Base-by-base conservation (phyloP, 495 filamentous ascomycete genomes). In the Penicillium parvum region DNA sequence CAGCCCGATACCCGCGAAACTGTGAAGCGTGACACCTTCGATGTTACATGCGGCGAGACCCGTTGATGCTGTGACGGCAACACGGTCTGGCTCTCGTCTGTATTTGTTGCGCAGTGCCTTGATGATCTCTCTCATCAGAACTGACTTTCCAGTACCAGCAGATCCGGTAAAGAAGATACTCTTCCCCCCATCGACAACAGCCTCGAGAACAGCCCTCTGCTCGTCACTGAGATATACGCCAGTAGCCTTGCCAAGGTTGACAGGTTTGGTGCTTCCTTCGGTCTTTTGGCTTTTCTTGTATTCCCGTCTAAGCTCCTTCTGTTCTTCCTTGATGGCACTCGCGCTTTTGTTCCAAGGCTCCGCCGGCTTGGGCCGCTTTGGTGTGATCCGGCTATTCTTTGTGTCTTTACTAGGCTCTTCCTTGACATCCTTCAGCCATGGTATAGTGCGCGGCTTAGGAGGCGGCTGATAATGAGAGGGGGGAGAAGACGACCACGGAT, bases 121-220 rank as follows among this genome's bases (percentile, higher is more conserved):
- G 53, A 98, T 96, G 44, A 95, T 92, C 46, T 92, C 81, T 43
- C 92, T 78, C 74, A 98, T 85, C 34, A 98, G 71, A 3, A 97
- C 92, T 1, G 92, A 98, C 68, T 98, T 98, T 47, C 92, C 92
- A 15, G 92, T 98, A 74, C 92, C 92, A 42, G 92, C 92, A 29
- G 92, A 95, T 43, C 92, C 92, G 2, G 92, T 98, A 65, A 97
- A 98, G 72, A 98, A 98, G 3, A 96, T 90, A 52, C 92, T 96
- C 56, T 89, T 85, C 22, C 72, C 69, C 25, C 83, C 58, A 3
- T 90, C 75, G 3, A 86, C 71, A 16, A 97, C 89, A 10, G 95
- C 65, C 11, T 85, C 76, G 39, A 91, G 71, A n/a, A 98, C 88
- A 45, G 83, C 77, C 32, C 73, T 70, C 61, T 98, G 92, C 60